A percentile compares a stretch with the other conserved stretches of the same genome.
These are phyloP conservation scores for Xylariomycetidae sp. DNA, from an alignment of 2,329 filamentous ascomycete genomes.

Conservation along the genomic window DNA sequence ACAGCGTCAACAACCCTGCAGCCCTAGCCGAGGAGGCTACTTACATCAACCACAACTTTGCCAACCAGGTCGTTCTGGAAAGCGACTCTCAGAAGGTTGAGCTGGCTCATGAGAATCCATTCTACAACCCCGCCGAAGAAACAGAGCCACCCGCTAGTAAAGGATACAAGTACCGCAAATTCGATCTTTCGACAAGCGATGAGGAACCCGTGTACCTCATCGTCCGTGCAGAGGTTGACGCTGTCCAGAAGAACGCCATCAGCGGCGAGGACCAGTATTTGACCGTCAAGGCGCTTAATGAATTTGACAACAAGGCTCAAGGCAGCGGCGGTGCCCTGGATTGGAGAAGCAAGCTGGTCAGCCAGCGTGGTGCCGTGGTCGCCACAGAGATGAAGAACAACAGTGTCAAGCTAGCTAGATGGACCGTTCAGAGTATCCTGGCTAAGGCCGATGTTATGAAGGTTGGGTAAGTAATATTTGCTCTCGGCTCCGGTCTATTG, in stretches of 20 bases:
- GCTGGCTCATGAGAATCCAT: conserved; percentile 88
- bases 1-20: conserved; percentile 87
- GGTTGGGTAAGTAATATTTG: conserved; percentile 65
- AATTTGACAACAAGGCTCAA: conserved; percentile 97
- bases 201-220: conserved; percentile 91
- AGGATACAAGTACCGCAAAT: conserved; percentile 96
- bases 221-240: conserved; percentile 92
- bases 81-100: conserved; percentile 71
- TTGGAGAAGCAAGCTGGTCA: conserved; percentile 92
- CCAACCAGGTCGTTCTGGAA: conserved; percentile 90
- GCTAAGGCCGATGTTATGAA: conserved; percentile 99
- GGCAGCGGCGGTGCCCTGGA: conserved; percentile 92
- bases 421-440: conserved; percentile 95
- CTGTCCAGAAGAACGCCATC: conserved; percentile 91
- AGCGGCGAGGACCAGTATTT: conserved; percentile 88
- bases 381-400: conserved; percentile 99
- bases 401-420: conserved; percentile 95
- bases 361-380: conserved; percentile 92
- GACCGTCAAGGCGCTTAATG: conserved; percentile 93
- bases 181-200: conserved; percentile 91
- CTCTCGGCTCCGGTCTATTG: background rate
- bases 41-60: conserved; percentile 99
- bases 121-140: conserved; percentile 93
- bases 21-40: conserved; percentile 95
- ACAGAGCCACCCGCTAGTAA: conserved; percentile 92